Conservation (phyloP, 805 yeast species). For the Candida tibetensis region DNA sequence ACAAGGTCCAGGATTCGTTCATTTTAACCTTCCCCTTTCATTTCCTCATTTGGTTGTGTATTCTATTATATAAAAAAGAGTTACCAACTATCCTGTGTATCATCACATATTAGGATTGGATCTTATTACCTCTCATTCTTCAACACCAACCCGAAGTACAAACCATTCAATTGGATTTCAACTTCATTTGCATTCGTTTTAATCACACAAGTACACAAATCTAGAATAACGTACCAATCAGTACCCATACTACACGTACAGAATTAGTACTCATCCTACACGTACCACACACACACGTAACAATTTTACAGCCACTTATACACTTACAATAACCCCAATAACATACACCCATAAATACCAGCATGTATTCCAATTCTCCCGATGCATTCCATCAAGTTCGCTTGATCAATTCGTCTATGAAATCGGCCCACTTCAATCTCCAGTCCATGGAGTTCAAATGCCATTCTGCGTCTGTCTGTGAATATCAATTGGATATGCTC, state of each 20-base stretch:
- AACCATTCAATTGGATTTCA: background rate
- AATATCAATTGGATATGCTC: conserved; percentile 45
- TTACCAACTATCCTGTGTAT: too few relatives aligned
- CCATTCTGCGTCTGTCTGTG: conserved; percentile 42
- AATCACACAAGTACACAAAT: too few relatives aligned
- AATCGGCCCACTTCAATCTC: conserved; percentile 40
- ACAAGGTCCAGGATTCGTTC: background rate
- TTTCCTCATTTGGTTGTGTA: background rate
- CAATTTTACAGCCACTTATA: too few relatives aligned
- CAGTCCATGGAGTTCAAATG: conserved; percentile 47
- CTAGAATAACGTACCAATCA: too few relatives aligned
- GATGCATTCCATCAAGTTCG: conserved; percentile 34
- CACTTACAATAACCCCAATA: too few relatives aligned
- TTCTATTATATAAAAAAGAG: too few relatives aligned
- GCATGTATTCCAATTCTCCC: conserved; percentile 21
- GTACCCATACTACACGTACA: too few relatives aligned
- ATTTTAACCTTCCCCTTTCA: background rate
- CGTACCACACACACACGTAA: too few relatives aligned
- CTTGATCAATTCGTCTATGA: conserved; percentile 28
- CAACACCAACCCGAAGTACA: background rate
- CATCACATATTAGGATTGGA: too few relatives aligned
- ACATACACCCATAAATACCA: too few relatives aligned
- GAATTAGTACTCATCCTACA: too few relatives aligned
- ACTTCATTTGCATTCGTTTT: background rate
- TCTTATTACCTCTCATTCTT: too few relatives aligned